Conservation (phyloP, 495 filamentous ascomycete species). For the Neurospora cerealis region DNA sequence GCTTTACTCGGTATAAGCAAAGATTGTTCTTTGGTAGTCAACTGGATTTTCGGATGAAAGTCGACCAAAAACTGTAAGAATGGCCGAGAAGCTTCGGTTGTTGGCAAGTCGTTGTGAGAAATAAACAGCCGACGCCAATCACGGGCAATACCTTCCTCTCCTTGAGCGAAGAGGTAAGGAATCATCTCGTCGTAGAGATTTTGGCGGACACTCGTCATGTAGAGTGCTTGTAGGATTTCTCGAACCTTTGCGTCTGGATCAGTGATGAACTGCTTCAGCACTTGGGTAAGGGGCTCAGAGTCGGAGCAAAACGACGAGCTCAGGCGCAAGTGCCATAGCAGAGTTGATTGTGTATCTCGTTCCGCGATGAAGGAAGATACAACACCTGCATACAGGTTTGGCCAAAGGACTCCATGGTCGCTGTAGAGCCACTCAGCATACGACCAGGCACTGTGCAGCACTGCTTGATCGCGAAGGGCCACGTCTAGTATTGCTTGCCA, state of each 20-base stretch:
- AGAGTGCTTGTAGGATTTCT: slow-evolving; percentile 31
- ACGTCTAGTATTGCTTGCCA: slow-evolving; percentile 50
- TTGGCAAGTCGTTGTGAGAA: slow-evolving; percentile 23
- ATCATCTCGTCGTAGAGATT: slow-evolving; percentile 54
- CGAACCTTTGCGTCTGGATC: slow-evolving; percentile 16
- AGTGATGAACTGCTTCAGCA: slow-evolving; percentile 24
- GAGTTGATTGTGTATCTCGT: slow-evolving; percentile 18
- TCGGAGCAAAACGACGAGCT: slow-evolving; percentile 23
- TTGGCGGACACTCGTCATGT: slow-evolving; percentile 41
- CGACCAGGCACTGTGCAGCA: slow-evolving; percentile 39
- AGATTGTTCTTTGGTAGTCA: neutral
- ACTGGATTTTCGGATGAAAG: slow-evolving; percentile 18
- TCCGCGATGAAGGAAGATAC: slow-evolving; percentile 25
- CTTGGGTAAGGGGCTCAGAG: slow-evolving; percentile 14
- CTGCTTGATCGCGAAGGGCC: slow-evolving; percentile 22
- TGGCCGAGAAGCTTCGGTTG: slow-evolving; percentile 11
- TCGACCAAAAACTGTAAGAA: slow-evolving; percentile 26
- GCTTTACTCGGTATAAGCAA: neutral
- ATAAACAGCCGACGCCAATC: slow-evolving; percentile 44
- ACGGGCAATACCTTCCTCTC: slow-evolving; percentile 38
- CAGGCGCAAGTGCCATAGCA: slow-evolving; percentile 30
- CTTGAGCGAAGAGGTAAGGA: slow-evolving; percentile 40
- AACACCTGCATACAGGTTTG: slow-evolving; percentile 23
- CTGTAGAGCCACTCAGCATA: slow-evolving; percentile 48
- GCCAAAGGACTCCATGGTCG: slow-evolving; percentile 40